These are phyloP conservation scores for Paulownia fortunei DNA, from an alignment of 257 asterid species.

Conservation along the genomic window DNA sequence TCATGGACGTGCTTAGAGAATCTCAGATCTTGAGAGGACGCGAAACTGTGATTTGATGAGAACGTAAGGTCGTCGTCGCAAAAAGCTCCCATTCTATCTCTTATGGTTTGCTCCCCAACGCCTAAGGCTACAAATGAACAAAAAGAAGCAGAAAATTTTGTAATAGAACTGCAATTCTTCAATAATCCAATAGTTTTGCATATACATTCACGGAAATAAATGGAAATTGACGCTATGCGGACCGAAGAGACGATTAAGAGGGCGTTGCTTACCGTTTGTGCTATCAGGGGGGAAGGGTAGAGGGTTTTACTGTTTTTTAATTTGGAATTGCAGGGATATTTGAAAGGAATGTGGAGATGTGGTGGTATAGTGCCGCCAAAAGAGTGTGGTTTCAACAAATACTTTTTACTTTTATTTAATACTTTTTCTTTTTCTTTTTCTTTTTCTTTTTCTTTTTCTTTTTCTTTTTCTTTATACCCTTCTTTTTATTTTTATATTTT, in stretches of 20 bases:
- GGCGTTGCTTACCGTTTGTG: conserved; percentile 32
- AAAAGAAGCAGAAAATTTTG: neutral
- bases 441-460: no score
- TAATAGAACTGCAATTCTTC: conserved; percentile 23
- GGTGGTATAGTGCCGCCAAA: conserved; percentile 38
- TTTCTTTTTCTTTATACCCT: no score
- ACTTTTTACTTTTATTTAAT: no score
- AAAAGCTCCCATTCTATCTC: conserved; percentile 56
- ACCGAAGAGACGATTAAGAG: conserved; percentile 5
- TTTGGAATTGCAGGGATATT: conserved; percentile 19
- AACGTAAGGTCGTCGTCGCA: conserved; percentile 44
- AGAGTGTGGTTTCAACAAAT: neutral
- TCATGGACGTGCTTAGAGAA: conserved; percentile 77
- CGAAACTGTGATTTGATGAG: conserved; percentile 44
- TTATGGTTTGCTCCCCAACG: conserved; percentile 14
- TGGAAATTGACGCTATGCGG: conserved; percentile 4
- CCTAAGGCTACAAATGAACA: conserved; percentile 18
- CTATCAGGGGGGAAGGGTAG: conserved; percentile 26
- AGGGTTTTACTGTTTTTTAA: conserved; percentile 20
- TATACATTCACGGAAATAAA: neutral
- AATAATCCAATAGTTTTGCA: neutral
- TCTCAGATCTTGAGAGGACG: conserved; percentile 58
- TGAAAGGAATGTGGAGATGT: conserved; percentile 17
- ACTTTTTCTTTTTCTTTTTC: neutral
- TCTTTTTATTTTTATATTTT: no score